Percentiles rank a stretch among this genome's conserved stretches.
Conservation (phyloP, 169 alveolate species). For the Eimeria falciformis region DNA sequence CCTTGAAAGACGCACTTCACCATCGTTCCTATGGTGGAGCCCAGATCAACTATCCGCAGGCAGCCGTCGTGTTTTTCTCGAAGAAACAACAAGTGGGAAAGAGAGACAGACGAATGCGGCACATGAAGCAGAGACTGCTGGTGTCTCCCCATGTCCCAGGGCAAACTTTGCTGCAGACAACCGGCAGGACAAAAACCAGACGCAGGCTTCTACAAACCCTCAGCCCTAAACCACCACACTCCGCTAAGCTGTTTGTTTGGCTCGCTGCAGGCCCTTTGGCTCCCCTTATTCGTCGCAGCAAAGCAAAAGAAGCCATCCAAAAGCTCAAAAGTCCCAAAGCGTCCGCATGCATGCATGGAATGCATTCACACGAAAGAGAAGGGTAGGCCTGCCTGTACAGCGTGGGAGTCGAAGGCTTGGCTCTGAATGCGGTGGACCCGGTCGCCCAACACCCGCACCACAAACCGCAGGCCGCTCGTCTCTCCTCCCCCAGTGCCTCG, state of each 20-base stretch:
- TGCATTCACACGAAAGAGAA: too few species aligned
- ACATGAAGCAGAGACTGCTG: conserved; percentile 89
- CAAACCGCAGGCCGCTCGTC: not conserved
- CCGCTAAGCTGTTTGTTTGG: too few species aligned
- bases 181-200: too few species aligned
- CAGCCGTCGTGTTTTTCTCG: conserved; percentile 79
- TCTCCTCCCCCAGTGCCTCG: not conserved
- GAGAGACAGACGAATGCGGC: conserved; percentile 93
- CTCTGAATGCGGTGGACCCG: conserved; percentile 39
- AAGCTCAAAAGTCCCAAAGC: too few species aligned
- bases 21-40: conserved; percentile 95
- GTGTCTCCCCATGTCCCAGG: conserved; percentile 95
- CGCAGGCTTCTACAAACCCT: too few species aligned
- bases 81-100: conserved; percentile 89
- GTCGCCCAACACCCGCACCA: conserved; percentile 54
- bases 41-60: conserved; percentile 88
- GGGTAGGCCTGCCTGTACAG: not conserved
- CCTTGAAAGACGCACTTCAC: conserved; percentile 57
- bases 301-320: too few species aligned
- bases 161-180: conserved; percentile 86
- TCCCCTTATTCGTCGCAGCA: not conserved
- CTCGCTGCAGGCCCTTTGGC: too few species aligned
- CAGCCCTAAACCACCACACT: too few species aligned
- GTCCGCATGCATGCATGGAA: too few species aligned
- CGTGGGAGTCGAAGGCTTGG: conserved; percentile 37